These are phyloP conservation scores for Epichloe sylvatica DNA, from an alignment of 2,329 filamentous ascomycete genomes.

Conservation along the genomic window DNA sequence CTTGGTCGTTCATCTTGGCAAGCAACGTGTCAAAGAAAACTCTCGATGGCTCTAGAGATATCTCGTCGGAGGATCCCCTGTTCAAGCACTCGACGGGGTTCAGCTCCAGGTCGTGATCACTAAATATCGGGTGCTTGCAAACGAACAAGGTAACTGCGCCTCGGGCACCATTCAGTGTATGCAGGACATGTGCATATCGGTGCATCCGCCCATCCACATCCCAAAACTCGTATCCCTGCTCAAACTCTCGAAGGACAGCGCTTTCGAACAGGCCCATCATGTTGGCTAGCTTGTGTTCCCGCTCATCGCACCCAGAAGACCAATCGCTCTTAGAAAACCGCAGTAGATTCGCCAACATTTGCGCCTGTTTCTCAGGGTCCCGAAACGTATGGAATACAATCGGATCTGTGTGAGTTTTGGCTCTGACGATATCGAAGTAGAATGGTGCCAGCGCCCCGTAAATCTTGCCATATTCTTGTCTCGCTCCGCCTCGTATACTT, in stretches of 20 bases:
- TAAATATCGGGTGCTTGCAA: constrained; percentile 74
- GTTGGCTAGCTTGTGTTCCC: constrained; percentile 56
- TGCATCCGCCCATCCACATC: constrained; percentile 84
- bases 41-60: constrained; percentile 68
- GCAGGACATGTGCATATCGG: constrained; percentile 75
- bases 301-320: constrained; percentile 55
- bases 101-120: constrained; percentile 50
- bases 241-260: constrained; percentile 80
- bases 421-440: constrained; percentile 66
- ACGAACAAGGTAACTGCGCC: constrained; percentile 75
- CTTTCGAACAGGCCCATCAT: constrained; percentile 81
- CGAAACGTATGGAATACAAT: constrained; percentile 75
- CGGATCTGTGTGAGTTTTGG: constrained; percentile 63
- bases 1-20: constrained; percentile 68
- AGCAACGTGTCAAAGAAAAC: constrained; percentile 67
- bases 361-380: constrained; percentile 80
- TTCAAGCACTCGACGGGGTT: constrained; percentile 74
- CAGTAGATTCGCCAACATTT: constrained; percentile 70
- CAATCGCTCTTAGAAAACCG: constrained; percentile 71
- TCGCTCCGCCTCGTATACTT: constrained; percentile 71
- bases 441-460: constrained; percentile 82
- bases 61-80: constrained; percentile 45
- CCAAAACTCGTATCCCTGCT: constrained; percentile 77
- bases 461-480: constrained; percentile 80
- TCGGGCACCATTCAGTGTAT: constrained; percentile 65